These are phyloP conservation scores for Vachellia pachyceras DNA, from an alignment of 306 rosid species.

Conservation along the genomic window DNA sequence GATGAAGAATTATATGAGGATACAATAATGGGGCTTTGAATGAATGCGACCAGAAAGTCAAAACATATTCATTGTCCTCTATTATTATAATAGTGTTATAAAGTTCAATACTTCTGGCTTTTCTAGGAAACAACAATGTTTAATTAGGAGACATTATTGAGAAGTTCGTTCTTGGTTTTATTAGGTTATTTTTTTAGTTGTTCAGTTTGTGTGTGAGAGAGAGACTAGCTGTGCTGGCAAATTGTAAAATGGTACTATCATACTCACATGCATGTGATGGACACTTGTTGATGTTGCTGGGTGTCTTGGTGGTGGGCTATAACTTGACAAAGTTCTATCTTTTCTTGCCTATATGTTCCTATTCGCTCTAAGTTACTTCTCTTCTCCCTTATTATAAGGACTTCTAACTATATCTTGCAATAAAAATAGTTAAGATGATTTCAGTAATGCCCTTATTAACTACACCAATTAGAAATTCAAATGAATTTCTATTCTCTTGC, in stretches of 20 bases:
- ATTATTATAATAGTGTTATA: conserved; percentile 31
- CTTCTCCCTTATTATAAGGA: no score
- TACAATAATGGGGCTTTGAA: conserved; percentile 43
- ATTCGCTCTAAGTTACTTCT: no score
- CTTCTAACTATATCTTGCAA: no score
- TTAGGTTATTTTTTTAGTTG: no score
- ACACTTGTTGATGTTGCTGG: conserved; percentile 24
- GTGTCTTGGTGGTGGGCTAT: background rate
- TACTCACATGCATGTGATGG: conserved; percentile 42
- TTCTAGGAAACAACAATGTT: conserved; percentile 47
- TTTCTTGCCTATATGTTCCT: no score
- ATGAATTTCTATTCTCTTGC: no score
- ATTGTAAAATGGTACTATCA: conserved; percentile 14
- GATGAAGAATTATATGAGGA: conserved; percentile 1
- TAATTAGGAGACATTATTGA: conserved; percentile 42
- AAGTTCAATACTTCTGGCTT: conserved; percentile 39
- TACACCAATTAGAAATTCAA: no score
- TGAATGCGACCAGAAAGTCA: conserved; percentile 43
- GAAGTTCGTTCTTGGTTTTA: background rate
- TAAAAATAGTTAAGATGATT: no score
- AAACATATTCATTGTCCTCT: conserved; percentile 40
- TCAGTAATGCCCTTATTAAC: no score
- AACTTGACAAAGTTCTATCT: background rate
- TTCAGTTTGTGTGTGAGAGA: no score
- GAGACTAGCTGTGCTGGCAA: background rate